Base-by-base conservation (phyloP, 805 yeast genomes). In the Candida anglica region DNA sequence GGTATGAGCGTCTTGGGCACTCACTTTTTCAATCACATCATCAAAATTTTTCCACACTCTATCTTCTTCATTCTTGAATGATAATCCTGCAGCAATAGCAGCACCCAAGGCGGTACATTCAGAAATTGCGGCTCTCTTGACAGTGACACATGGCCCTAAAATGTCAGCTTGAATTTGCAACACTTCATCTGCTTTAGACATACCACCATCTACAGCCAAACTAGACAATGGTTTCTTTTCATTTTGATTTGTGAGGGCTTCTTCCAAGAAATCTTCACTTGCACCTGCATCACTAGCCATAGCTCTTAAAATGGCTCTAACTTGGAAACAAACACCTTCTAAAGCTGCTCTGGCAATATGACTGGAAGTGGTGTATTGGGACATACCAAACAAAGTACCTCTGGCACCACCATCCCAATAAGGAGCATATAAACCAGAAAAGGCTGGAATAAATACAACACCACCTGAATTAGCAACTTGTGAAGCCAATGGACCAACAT, bases 21-120 rank as follows among this genome's bases (percentile, higher is more conserved):
- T 63, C 30, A 58, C 53, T 29, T 58, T 52, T 5, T 52, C 58
- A 39, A 60, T 66, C 28, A 85, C 83, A 39, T 88, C 96, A 33
- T 75, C 81, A 41, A 88, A 63, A 45, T 78, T 75, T 37, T 69
- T 70, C 96, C 96, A 89, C 30, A 87, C 58, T 28, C 85, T 73
- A 15, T 78, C 76, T 16, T 66, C 46, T 35, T 53, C 60, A 40
- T 65, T 59, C 36, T 61, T 60, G 10, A 77, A 63, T 11, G 75
- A 65, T 49, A 88, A 65, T 9, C 96, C 96, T 3, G 98, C 95
- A 19, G 96, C 96, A 45, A 91, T 84, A 4, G 97, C 96, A 6
- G 96, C 95, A 19, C 98, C 98, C 42, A 89, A 71, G 0, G 97
- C 96, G 4, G 97, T 89, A 54, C 96, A 87, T 60, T 89, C 98